Evolutionary conservation across 495 filamentous ascomycete species (phyloP), one percentile per base, ranked within the genome.

Genomic region (Cercophora samala): DNA sequence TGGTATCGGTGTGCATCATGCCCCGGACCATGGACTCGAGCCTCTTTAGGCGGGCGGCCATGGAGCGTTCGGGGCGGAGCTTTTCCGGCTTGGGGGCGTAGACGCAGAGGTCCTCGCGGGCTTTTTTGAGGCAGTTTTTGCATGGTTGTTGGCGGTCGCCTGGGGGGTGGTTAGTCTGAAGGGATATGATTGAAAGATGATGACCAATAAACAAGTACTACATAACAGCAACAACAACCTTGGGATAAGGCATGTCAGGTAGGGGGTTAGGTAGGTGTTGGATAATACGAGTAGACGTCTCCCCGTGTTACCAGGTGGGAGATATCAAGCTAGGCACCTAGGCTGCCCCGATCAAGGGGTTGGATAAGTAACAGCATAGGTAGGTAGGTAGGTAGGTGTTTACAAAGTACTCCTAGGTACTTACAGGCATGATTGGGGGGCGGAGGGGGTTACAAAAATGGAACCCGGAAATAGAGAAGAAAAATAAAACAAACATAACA

Each of bases 11-110:
- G 26, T 80, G 75, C 68, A 84, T 80, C 73, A 86, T 79, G 37
- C 66, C 78, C 24, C 80, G 77, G 18, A 87, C 81, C 77, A 86
- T 78, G 25, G 79, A 78, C 66, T 87, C 85, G 1, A 87, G 80
- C 58, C 81, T 80, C 70, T 79, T 81, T 52, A 87, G 70, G 21
- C 84, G 76, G 4, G 81, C 81, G 21, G 83, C 77, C 79, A 86
- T 81, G 70, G 73, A 81, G 65, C 76, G 78, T 1, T 77, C 62
- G 11, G 76, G 77, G 51, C 68, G 70, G 13, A 58, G 24, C 60
- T 82, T 82, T 56, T 79, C 71, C 17, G 75, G 75, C 55, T 79
- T 79, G 9, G 77, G 74, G 15, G 79, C 80, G 70, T 85, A 85
- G 1, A 71, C 71, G 68, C 85, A 87, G 3, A 71, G 66, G 0